Evolutionary conservation across 306 rosid genomes (phyloP).

Genomic region (Gynostemma pentaphyllum): DNA sequence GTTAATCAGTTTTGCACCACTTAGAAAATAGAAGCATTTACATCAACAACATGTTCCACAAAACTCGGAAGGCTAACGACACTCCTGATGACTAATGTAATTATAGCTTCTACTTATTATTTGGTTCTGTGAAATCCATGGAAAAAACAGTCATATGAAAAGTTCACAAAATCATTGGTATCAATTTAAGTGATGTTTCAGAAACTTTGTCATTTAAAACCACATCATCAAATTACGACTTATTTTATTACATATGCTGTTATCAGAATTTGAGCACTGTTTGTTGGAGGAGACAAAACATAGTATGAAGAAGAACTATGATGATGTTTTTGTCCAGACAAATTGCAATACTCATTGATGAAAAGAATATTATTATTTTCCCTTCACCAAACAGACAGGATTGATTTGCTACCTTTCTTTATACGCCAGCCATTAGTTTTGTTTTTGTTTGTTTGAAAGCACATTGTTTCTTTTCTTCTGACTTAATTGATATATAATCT

Average conservation of each 20-base stretch:
- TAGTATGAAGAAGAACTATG: neutral
- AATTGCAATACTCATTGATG: neutral
- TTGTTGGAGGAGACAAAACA: neutral
- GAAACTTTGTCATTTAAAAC: neutral
- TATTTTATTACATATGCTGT: neutral
- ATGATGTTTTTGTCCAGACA: neutral
- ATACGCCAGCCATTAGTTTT: conserved; percentile 1
- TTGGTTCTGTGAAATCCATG: neutral
- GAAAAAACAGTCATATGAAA: neutral
- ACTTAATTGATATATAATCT: too few species aligned
- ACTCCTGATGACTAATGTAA: neutral
- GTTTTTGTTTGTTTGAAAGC: neutral
- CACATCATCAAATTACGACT: too few species aligned
- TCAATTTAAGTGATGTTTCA: neutral
- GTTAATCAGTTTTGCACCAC: conserved; percentile 33
- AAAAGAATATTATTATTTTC: neutral
- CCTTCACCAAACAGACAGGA: neutral
- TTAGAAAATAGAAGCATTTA: neutral
- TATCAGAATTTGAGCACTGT: neutral
- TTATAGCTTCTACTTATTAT: neutral
- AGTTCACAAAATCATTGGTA: neutral
- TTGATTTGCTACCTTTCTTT: neutral
- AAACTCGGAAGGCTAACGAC: neutral
- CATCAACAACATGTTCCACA: neutral
- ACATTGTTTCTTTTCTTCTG: neutral